Evolutionary conservation across 495 filamentous ascomycete species (phyloP).

Genomic region (Penicillium ucsense): DNA sequence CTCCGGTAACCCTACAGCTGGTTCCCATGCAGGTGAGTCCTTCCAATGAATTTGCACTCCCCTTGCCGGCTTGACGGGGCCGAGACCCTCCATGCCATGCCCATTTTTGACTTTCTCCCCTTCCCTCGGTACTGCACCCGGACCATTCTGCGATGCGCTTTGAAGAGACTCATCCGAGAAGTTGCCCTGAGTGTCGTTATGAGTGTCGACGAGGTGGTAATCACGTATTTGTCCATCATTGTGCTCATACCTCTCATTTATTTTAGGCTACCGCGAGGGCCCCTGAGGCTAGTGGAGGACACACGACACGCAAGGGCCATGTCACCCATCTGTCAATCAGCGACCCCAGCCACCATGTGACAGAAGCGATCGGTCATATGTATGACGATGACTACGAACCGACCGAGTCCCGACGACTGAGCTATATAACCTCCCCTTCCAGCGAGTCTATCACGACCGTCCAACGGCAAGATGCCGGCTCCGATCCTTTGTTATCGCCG

Average conservation of each 20-base stretch:
- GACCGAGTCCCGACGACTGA: slow-evolving; percentile 51
- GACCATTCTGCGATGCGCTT: not conserved
- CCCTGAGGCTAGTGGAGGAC: slow-evolving; percentile 44
- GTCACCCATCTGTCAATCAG: slow-evolving; percentile 60
- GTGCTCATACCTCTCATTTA: slow-evolving; percentile 5
- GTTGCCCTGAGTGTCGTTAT: too few species aligned
- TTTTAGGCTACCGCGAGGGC: slow-evolving; percentile 42
- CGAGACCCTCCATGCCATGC: not conserved
- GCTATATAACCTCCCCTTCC: slow-evolving; percentile 50
- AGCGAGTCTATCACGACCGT: slow-evolving; percentile 38
- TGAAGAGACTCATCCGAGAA: too few species aligned
- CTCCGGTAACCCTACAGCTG: slow-evolving; percentile 23
- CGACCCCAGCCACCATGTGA: slow-evolving; percentile 89
- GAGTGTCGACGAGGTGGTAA: too few species aligned
- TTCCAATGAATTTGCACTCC: slow-evolving; percentile 3
- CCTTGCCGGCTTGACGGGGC: not conserved
- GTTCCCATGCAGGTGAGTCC: slow-evolving; percentile 38
- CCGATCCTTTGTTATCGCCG: slow-evolving; percentile 36
- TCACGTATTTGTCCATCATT: not conserved
- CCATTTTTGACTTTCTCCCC: not conserved
- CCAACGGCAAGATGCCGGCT: slow-evolving; percentile 31
- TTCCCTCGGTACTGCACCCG: not conserved
- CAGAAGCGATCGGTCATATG: slow-evolving; percentile 92
- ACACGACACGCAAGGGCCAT: slow-evolving; percentile 51
- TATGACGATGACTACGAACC: slow-evolving; percentile 77